These are phyloP conservation scores for Boletus tylopilopsis DNA, from an alignment of 768 basidiomycete genomes.

Conservation along the genomic window DNA sequence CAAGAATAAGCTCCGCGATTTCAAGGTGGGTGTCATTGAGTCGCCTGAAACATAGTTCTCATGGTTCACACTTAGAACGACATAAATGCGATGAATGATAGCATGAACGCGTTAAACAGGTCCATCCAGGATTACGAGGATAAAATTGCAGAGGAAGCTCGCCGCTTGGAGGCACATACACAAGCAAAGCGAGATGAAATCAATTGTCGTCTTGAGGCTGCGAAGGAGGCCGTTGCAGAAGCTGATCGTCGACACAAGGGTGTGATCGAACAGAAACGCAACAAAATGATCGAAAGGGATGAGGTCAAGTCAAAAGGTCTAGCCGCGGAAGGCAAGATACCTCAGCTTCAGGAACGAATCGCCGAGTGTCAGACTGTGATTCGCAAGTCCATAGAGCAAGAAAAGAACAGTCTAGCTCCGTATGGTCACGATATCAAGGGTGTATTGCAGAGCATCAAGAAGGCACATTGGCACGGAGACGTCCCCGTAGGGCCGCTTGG, in stretches of 20 bases:
- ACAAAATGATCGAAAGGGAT: slow-evolving; percentile 29
- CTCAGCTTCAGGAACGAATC: slow-evolving; percentile 40
- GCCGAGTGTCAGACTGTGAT: slow-evolving; percentile 48
- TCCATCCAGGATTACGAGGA: slow-evolving; percentile 36
- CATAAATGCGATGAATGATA: slow-evolving; percentile 46
- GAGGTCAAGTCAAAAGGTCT: slow-evolving; percentile 35
- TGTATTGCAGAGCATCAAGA: slow-evolving; percentile 51
- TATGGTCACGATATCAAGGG: slow-evolving; percentile 61
- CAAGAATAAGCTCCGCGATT: slow-evolving; percentile 38
- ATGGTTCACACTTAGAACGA: slow-evolving; percentile 39
- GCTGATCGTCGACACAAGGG: slow-evolving; percentile 36
- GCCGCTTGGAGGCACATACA: slow-evolving; percentile 50
- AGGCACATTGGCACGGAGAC: slow-evolving; percentile 59
- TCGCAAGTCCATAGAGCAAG: slow-evolving; percentile 42
- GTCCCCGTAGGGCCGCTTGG: slow-evolving; percentile 80
- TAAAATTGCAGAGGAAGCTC: slow-evolving; percentile 52
- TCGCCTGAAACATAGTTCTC: background rate
- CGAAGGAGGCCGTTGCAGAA: slow-evolving; percentile 36
- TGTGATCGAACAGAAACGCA: slow-evolving; percentile 33
- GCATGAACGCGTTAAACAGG: slow-evolving; percentile 32
- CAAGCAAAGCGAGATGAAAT: slow-evolving; percentile 61
- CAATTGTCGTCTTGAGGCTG: slow-evolving; percentile 46
- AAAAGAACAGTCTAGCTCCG: slow-evolving; percentile 54
- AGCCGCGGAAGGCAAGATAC: slow-evolving; percentile 31
- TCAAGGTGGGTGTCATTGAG: slow-evolving; percentile 37